Evolutionary conservation across 306 rosid species (phyloP).

Genomic region (Vicia villosa): DNA sequence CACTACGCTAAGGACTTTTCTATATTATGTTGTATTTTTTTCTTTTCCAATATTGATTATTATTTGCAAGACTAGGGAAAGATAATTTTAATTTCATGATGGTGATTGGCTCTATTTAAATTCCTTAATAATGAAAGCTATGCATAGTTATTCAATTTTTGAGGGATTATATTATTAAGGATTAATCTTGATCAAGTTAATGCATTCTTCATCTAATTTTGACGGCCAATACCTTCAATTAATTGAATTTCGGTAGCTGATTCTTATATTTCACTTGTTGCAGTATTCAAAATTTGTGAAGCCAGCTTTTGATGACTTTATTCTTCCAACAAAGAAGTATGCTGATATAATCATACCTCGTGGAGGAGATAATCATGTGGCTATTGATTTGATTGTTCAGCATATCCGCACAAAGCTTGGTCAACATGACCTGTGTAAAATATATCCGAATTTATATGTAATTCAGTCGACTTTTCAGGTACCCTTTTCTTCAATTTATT

Average conservation of each 20-base stretch:
- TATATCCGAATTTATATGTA: constrained; percentile 91
- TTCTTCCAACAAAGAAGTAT: constrained; percentile 97
- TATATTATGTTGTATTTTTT: not conserved
- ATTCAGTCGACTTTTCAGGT: constrained; percentile 99
- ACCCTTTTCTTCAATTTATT: constrained; percentile 7
- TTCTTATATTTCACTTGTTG: constrained; percentile 37
- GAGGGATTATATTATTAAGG: constrained; percentile 28
- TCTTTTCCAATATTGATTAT: not conserved
- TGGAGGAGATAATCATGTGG: constrained; percentile 98
- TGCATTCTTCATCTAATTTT: constrained; percentile 2
- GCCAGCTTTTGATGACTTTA: constrained; percentile 98
- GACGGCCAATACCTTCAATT: constrained; percentile 20
- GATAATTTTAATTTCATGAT: constrained; percentile 16
- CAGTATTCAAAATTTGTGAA: constrained; percentile 98
- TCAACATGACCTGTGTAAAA: constrained; percentile 99
- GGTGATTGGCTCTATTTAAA: constrained; percentile 18
- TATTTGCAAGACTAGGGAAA: constrained; percentile 26
- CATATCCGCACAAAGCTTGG: constrained; percentile 99
- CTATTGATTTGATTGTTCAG: constrained; percentile 95
- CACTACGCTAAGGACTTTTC: not conserved
- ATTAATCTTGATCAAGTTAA: constrained; percentile 9
- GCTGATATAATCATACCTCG: constrained; percentile 98
- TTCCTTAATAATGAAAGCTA: constrained; percentile 11
- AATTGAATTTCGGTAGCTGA: constrained; percentile 30
- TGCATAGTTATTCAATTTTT: constrained; percentile 1